Evolutionary conservation across 768 basidiomycete species (phyloP).

Genomic region (Neoboletus brunneissimus): DNA sequence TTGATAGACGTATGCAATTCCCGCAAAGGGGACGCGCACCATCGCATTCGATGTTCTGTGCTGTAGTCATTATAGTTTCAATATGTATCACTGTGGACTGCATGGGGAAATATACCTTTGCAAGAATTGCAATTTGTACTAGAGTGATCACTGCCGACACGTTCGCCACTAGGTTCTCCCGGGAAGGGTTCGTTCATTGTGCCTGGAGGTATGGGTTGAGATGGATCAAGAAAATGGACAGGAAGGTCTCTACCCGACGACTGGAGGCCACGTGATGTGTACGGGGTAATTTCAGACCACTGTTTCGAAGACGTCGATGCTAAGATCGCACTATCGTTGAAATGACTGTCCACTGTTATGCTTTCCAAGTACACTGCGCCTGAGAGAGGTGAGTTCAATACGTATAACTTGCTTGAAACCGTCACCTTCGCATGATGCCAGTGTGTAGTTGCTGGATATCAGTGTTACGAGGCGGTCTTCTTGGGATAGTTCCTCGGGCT

Average conservation of each 20-base stretch:
- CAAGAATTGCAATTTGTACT: too few relatives aligned
- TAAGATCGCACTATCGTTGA: neutral
- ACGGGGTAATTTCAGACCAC: neutral
- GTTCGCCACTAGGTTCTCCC: too few relatives aligned
- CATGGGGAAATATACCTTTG: too few relatives aligned
- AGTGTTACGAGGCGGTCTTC: neutral
- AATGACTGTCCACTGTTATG: neutral
- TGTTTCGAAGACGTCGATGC: neutral
- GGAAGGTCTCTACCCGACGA: neutral
- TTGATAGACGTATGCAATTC: too few relatives aligned
- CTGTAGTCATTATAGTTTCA: too few relatives aligned
- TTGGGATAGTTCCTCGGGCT: neutral
- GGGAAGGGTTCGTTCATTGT: neutral
- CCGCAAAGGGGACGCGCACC: too few relatives aligned
- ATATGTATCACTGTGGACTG: too few relatives aligned
- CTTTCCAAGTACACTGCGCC: neutral
- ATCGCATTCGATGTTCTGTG: too few relatives aligned
- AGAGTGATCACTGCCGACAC: too few relatives aligned
- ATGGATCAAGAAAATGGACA: neutral
- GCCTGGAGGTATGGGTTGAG: neutral
- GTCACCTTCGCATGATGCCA: neutral
- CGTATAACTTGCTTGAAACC: too few relatives aligned
- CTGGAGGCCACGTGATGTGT: neutral
- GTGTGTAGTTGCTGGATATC: neutral
- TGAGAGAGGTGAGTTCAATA: neutral